Conservation (phyloP, 2,329 filamentous ascomycete species). For the Fusarium sp. region DNA sequence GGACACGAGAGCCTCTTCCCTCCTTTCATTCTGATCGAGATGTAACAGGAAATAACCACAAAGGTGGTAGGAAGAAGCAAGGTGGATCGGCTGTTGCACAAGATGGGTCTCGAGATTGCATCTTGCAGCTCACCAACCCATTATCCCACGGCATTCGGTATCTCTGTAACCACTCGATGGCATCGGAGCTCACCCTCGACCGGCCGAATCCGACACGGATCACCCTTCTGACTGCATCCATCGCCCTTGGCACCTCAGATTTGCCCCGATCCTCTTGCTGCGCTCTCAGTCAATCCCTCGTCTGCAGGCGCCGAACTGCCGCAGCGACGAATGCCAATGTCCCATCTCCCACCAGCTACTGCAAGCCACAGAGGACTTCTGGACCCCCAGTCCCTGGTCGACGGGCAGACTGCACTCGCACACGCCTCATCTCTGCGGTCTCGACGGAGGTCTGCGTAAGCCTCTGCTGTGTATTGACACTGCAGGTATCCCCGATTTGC, state of each 20-base stretch:
- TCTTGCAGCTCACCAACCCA: slow-evolving; percentile 18
- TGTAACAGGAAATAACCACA: neutral
- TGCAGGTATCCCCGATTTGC: slow-evolving; percentile 8
- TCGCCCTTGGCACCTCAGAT: slow-evolving; percentile 7
- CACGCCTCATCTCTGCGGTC: slow-evolving; percentile 10
- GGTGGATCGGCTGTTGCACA: slow-evolving; percentile 4
- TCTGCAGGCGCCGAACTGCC: slow-evolving; percentile 15
- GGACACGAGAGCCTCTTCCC: neutral
- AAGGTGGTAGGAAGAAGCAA: slow-evolving; percentile 22
- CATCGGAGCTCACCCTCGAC: slow-evolving; percentile 24
- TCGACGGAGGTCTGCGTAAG: neutral
- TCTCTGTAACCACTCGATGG: neutral
- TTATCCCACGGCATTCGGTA: slow-evolving; percentile 11
- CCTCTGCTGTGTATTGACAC: neutral
- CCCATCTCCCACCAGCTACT: slow-evolving; percentile 29
- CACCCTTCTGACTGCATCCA: neutral
- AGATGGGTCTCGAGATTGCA: slow-evolving; percentile 23
- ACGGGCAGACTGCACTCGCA: slow-evolving; percentile 15
- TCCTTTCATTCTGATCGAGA: neutral
- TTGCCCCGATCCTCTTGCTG: slow-evolving; percentile 20
- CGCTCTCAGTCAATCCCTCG: neutral
- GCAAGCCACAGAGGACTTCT: slow-evolving; percentile 39
- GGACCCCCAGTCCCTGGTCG: slow-evolving; percentile 21
- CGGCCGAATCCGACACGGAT: slow-evolving; percentile 25
- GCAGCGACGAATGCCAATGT: slow-evolving; percentile 10